These are phyloP conservation scores for Nakaseomyces kungkrabaensis DNA, from an alignment of 1,139 yeast species.

Conservation along the genomic window DNA sequence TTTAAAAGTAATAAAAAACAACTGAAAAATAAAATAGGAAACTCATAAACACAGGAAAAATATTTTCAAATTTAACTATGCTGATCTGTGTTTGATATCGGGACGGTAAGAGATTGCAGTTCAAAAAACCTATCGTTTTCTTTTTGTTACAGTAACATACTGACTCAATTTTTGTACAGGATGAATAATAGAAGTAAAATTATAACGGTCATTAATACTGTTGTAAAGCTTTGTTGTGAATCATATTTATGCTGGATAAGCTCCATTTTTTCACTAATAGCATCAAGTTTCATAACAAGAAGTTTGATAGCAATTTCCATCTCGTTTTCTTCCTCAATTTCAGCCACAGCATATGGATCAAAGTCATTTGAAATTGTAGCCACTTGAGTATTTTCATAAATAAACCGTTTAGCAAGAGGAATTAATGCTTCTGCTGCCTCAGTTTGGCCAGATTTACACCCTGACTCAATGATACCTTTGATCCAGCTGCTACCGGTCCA, in stretches of 20 bases:
- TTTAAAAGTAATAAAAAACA: too few relatives aligned
- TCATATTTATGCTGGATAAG: not conserved
- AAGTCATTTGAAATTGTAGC: conserved; percentile 1
- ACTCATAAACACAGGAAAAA: too few relatives aligned
- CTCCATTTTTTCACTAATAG: not conserved
- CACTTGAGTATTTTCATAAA: conserved; percentile 3
- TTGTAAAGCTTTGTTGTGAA: not conserved
- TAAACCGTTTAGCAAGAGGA: conserved; percentile 1
- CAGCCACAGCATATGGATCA: conserved; percentile 2
- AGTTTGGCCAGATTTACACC: conserved; percentile 79
- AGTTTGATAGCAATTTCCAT: not conserved
- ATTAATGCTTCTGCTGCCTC: conserved; percentile 36
- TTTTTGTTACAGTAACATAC: too few relatives aligned
- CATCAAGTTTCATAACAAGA: not conserved
- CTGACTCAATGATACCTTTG: conserved; percentile 83
- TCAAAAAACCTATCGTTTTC: too few relatives aligned
- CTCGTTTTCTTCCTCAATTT: conserved; percentile 2
- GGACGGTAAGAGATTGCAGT: too few relatives aligned
- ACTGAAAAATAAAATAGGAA: too few relatives aligned
- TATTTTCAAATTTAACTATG: too few relatives aligned
- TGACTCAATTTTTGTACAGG: not conserved
- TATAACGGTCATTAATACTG: not conserved
- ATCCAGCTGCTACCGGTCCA: conserved; percentile 96
- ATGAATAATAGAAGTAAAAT: not conserved
- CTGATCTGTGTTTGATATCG: too few relatives aligned